Evolutionary conservation across 2,329 filamentous ascomycete genomes (phyloP), one percentile per base, ranked within the genome.

Genomic region (Dryadomyces quercus-mongolicae): DNA sequence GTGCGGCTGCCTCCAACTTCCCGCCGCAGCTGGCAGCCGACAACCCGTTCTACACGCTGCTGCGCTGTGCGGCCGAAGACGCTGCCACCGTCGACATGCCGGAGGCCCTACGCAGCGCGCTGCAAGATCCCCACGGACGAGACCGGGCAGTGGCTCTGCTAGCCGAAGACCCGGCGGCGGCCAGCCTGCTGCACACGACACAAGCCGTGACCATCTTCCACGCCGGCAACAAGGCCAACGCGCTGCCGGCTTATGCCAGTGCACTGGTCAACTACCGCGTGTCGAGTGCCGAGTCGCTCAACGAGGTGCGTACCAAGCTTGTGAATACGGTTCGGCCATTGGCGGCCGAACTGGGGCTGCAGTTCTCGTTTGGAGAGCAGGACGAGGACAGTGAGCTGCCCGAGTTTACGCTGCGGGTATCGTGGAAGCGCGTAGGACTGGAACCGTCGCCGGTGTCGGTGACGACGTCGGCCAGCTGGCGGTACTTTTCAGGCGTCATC

Each of bases 221-320:
- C 10, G 82, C 82, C 2, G 83, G 83, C 0, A 71, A 77, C 51
- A 86, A 86, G 68, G 74, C 76, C 62, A 86, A 86, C 58, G 80
- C 82, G 0, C 72, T 86, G 38, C 84, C 84, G 0, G 83, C 85
- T 61, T 70, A 73, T 7, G 77, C 75, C 0, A 68, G 67, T 0
- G 67, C 77, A 0, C 72, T 75, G 0, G 74, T 86, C 48, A 85
- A 86, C 66, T 80, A 74, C 67, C 78, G 71, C 61, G 72, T 80
- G 49, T 76, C 77, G 42, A 70, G 77, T 6, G 77, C 78, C 43
- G 79, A 83, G 47, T 18, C 7, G 31, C 51, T 49, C 21, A 45
- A n/a, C 20, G 13, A 42, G 20, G 51, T 53, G 6, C 20, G 13
- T 3, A 36, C 2, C 6, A 42, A 15, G 44, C 44, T 49, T 16